Base-by-base conservation (phyloP, 108 stramenopile species). In the Conticribra guillardii region DNA sequence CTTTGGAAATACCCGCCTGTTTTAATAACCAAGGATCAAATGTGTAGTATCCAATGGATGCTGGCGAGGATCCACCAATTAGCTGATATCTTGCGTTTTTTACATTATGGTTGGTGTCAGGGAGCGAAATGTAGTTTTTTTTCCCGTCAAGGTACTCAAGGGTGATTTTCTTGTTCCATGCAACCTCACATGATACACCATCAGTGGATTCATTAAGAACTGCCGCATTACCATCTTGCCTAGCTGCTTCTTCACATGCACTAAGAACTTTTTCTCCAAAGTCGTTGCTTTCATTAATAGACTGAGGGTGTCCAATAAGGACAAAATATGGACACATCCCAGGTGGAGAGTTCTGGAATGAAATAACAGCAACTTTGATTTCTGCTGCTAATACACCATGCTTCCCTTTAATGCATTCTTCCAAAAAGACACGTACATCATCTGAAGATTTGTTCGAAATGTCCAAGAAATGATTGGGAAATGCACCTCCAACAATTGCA, bases 51-150 rank as follows among this genome's bases (percentile, higher is more conserved):
- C 67, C 67, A 68, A 68, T 55, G 0, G 30, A 31, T 32, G 54
- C 67, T 28, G 54, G 54, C 14, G 67, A 68, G 15, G 54, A 68
- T 27, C 67, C 54, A 56, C 67, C 67, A 30, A 68, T 24, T 1
- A 68, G 30, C 31, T 68, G 67, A 18, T 68, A 68, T 2, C 67
- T 56, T 2, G 54, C 0, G 34, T 68, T 68, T 32, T 55, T 68
- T 2, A 60, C 69, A 70, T 70, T 70, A 17, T 70, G 58, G 47
- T 70, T 70, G 0, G 69, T 70, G 15, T 52, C 59, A 2, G 58
- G 58, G 16, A 70, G 19, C 0, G 69, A 50, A 16, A 71, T 24
- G 49, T 63, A 49, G 41, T 50, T 62, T 1, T 16, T 27, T 24
- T 61, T 48, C 26, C 70, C 70, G 49, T 34, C 31, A 27, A 71